Evolutionary conservation across 106 monocot species (phyloP), one percentile per base, ranked within the genome.

Genomic region (Gastrodia elata): DNA sequence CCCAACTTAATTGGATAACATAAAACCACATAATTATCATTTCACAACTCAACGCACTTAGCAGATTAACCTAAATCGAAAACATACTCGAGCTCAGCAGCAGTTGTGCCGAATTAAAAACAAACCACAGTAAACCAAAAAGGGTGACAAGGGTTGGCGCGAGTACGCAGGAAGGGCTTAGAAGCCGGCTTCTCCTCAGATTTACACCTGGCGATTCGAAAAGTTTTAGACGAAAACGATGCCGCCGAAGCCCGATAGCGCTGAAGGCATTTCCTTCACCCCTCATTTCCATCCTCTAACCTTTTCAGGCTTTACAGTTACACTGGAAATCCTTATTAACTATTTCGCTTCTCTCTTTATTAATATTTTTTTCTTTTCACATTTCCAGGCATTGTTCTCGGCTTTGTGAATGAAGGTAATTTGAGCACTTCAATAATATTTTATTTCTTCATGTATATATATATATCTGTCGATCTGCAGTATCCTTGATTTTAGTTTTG

Each of bases 171-270:
- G n/a, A 6, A 24, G 52, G 52, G n/a, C 20, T 52, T n/a, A 6
- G n/a, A n/a, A 3, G 4, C 22, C 2, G 22, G 22, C 3, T 18
- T 9, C 22, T 0, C 52, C n/a, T 1, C n/a, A 52, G 16, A 20
- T 52, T 52, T 52, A n/a, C 1, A 18, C 22, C n/a, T 7, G 52
- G 52, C 22, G n/a, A 52, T 52, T 52, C n/a, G 4, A 18, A n/a
- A 48, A 4, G 16, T 20, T 4, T 0, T 15, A 61, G 61, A 14
- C 7, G 61, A 61, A 61, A n/a, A 61, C 26, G 28, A 61, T 61
- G 61, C 61, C 61, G 61, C 61, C 61, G 30, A 61, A 61, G 61
- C 61, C 26, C 2, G 61, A 61, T 32, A 61, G 61, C 61, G 13
- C 61, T 32, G 61, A 61, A 61, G 61, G 61, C 61, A 61, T 61